Percentiles rank a stretch among this genome's conserved stretches.
Conservation (phyloP, 2,329 filamentous ascomycete genomes). For the Rosellinia necatrix region DNA sequence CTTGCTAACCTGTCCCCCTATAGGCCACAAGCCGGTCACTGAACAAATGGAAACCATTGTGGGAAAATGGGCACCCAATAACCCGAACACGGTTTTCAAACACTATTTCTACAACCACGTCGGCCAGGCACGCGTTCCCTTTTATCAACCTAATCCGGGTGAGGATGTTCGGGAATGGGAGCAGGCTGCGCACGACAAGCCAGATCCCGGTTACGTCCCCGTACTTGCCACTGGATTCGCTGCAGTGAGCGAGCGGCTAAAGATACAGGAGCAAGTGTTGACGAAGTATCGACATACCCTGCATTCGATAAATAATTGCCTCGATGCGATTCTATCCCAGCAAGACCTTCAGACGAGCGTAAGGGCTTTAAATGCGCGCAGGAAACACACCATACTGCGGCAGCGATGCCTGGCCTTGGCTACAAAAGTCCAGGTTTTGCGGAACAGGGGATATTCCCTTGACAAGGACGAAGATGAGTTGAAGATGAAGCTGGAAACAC, state of each 20-base stretch:
- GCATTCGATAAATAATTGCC: slow-evolving; percentile 77
- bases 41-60: slow-evolving; percentile 74
- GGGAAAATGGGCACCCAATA: slow-evolving; percentile 74
- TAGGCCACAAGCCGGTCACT: slow-evolving; percentile 72
- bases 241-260: slow-evolving; percentile 72
- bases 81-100: slow-evolving; percentile 74
- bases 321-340: slow-evolving; percentile 72
- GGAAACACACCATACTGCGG: slow-evolving; percentile 73
- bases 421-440: slow-evolving; percentile 77
- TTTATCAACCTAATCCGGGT: slow-evolving; percentile 70
- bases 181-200: slow-evolving; percentile 79
- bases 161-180: slow-evolving; percentile 84
- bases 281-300: slow-evolving; percentile 71
- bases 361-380: slow-evolving; percentile 71
- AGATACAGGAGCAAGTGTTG: slow-evolving; percentile 72
- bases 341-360: slow-evolving; percentile 80
- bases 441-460: slow-evolving; percentile 80
- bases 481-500: slow-evolving; percentile 68
- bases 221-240: slow-evolving; percentile 76
- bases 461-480: slow-evolving; percentile 80
- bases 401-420: slow-evolving; percentile 76
- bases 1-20: slow-evolving; percentile 19
- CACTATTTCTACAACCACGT: slow-evolving; percentile 89
- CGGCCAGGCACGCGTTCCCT: slow-evolving; percentile 73
- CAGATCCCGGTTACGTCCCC: slow-evolving; percentile 75